phyloP scores from a whole-genome alignment of 306 rosid species.

The Spatholobus suberectus region DNA sequence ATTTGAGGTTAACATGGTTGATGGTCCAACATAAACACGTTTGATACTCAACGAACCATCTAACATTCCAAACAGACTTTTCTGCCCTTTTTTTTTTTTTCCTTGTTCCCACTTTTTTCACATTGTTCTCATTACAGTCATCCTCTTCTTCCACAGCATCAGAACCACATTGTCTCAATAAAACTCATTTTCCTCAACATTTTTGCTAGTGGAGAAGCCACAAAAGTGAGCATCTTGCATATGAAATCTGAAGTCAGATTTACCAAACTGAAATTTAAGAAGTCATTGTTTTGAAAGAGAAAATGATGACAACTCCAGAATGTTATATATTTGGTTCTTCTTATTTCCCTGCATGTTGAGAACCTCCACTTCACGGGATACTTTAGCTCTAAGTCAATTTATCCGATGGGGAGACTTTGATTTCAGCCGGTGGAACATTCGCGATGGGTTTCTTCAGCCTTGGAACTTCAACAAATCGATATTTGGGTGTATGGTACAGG shows the following conservation, averaged over 20 bases:
- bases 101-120: too few species aligned
- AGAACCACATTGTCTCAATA: too few species aligned
- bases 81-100: too few species aligned
- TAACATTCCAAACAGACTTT: too few species aligned
- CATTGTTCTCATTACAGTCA: too few species aligned
- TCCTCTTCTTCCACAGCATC: too few species aligned
- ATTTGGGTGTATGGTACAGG: conserved; percentile 42
- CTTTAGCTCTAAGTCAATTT: background rate
- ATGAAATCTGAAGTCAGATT: background rate
- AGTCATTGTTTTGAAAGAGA: background rate
- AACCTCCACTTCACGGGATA: background rate
- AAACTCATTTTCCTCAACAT: too few species aligned
- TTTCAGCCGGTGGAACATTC: conserved; percentile 29
- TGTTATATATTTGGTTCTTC: background rate
- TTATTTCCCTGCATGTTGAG: background rate
- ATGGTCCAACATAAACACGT: too few species aligned
- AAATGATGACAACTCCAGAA: background rate
- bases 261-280: background rate
- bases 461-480: conserved; percentile 24
- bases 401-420: conserved; percentile 32
- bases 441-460: conserved; percentile 40
- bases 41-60: too few species aligned
- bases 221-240: background rate
- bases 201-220: too few species aligned
- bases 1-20: too few species aligned